Evolutionary conservation across 2,329 filamentous ascomycete species (phyloP), one percentile per base, ranked within the genome.

Genomic region (Elsinoe perseae): DNA sequence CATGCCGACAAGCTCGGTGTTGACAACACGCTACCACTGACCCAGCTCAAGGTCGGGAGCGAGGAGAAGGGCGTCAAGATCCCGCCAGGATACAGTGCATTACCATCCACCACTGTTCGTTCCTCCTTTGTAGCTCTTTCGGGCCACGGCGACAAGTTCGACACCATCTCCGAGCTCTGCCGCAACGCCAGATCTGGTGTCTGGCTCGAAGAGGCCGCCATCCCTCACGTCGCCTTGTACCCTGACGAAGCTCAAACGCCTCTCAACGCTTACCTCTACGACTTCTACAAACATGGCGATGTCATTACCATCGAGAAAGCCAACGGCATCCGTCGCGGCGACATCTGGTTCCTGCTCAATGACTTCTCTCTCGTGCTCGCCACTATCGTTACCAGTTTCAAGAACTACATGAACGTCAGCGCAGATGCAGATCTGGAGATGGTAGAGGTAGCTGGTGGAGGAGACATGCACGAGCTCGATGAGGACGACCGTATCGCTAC

Each of bases 221-320:
- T 92, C 21, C 87, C 87, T 0, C 80, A 86, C 65, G 75, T 90
- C 3, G 76, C 77, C 4, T 70, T 88, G 9, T 79, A 79, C 61
- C 80, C 81, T 0, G 72, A 82, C 23, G 80, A 85, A 54, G 66
- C 70, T 4, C 66, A 72, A 2, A 73, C 76, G 10, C 79, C 78
- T 0, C 74, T 83, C 58, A 88, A 88, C 61, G 82, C 83, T 0
- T 87, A 87, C 64, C 70, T 91, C 0, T 82, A 85, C 58, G 85
- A 91, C 67, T 92, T 90, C 69, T 90, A 81, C 75, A 86, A 82
- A 68, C 83, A 91, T 62, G 86, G 86, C 2, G 80, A 85, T 64
- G 67, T 83, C 20, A 66, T 74, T 1, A 78, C 81, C 0, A 71
- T 91, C 2, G 78, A 80, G 10, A 71, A 68, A 0, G 84, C 82